Evolutionary conservation across 805 yeast genomes (phyloP), one percentile per base, ranked within the genome.

Genomic region (Starmerella stigmatis): DNA sequence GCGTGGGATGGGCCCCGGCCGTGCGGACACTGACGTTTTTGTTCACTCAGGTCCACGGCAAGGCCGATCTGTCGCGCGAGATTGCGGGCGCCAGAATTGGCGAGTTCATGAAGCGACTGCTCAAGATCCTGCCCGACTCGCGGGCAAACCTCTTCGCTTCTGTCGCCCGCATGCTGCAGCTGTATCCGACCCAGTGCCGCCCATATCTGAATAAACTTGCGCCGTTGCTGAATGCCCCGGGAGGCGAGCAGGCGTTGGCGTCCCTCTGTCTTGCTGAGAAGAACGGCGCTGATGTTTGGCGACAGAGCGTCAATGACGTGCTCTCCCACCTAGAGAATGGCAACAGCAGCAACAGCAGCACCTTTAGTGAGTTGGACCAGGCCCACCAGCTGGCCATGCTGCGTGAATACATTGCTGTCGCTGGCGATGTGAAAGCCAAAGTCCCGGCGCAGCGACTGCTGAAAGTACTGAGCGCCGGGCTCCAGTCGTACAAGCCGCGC

Each of bases 1-100:
- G 58, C 6, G 51, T 62, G 3, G 58, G 61, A 46, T 59, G 66
- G 52, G 48, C 41, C 22, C 57, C 60, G 27, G 56, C 58, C 6
- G 54, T 63, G 16, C 36, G 49, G 29, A 57, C 64, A 3, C 49
- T 64, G 13, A 23, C 49, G 3, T 41, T 43, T 49, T 32, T 64
- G 50, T 56, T 59, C 25, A 22, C 45, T 12, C 41, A 42, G 9
- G 57, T 58, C 46, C 75, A 82, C 58, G 89, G 86, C 2, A 86
- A 86, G 58, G 85, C 94, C 1, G 79, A 86, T 1, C 69, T 89
- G 33, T 79, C 89, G 3, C 74, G 96, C 59, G 95, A 86, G 58
- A 67, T 81, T 8, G 70, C 86, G 46, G 83, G 94, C 2, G 94
- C 96, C 7, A 79, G 79, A 54, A 66, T 89, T 46, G 76, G 83